Conservation (phyloP, 495 filamentous ascomycete species). For the Xylaria bambusicola region DNA sequence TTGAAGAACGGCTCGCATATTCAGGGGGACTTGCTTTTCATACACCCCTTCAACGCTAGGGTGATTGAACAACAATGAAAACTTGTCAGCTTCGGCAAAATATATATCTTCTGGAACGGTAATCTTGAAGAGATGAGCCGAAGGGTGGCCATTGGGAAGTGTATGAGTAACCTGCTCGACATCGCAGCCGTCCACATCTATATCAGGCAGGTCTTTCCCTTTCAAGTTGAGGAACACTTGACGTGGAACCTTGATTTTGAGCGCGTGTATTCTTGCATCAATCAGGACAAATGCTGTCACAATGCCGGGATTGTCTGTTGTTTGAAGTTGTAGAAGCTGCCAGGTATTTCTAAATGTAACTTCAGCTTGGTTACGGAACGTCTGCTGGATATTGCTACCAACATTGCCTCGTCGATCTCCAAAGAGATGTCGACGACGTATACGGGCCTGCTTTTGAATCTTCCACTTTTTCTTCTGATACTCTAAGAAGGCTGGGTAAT, state of each 20-base stretch:
- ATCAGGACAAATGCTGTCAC: slow-evolving; percentile 90
- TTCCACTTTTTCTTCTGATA: slow-evolving; percentile 99
- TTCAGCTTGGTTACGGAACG: slow-evolving; percentile 90
- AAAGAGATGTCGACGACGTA: slow-evolving; percentile 87
- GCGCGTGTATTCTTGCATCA: slow-evolving; percentile 80
- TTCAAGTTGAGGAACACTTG: slow-evolving; percentile 91
- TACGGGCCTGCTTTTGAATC: slow-evolving; percentile 89
- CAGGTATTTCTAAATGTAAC: slow-evolving; percentile 86
- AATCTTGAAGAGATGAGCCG: slow-evolving; percentile 90
- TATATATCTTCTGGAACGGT: slow-evolving; percentile 87
- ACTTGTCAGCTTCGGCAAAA: slow-evolving; percentile 77
- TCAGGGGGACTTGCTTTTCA: slow-evolving; percentile 86
- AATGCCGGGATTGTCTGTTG: slow-evolving; percentile 79
- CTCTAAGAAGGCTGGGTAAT: slow-evolving; percentile 85
- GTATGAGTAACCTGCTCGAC: slow-evolving; percentile 92
- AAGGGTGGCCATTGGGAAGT: slow-evolving; percentile 92
- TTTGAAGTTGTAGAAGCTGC: slow-evolving; percentile 86
- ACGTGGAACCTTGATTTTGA: slow-evolving; percentile 88
- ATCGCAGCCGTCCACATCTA: slow-evolving; percentile 81
- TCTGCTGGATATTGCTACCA: slow-evolving; percentile 76
- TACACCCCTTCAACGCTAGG: slow-evolving; percentile 96
- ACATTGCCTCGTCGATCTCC: slow-evolving; percentile 73
- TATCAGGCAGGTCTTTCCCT: slow-evolving; percentile 79
- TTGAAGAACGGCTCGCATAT: slow-evolving; percentile 80
- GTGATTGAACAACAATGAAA: slow-evolving; percentile 82